Conservation (phyloP, 2,329 filamentous ascomycete genomes). For the Stenocarpella maydis region DNA sequence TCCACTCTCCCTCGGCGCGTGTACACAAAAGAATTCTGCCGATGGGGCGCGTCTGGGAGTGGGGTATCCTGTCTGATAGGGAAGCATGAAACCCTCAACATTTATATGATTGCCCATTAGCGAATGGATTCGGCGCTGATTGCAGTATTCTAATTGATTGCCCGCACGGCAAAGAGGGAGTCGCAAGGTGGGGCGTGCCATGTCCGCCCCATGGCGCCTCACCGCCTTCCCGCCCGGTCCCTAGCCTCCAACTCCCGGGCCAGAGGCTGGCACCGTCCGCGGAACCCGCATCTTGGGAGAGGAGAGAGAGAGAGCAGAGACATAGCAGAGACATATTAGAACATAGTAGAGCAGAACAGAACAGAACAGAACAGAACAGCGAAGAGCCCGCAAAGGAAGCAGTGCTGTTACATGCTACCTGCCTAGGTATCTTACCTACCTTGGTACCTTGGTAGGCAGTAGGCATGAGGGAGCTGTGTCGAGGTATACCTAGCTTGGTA, state of each 20-base stretch:
- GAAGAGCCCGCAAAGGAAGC: not conserved
- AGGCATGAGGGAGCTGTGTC: too few relatives aligned
- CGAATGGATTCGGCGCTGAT: slow-evolving; percentile 18
- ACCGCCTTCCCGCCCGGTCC: slow-evolving; percentile 22
- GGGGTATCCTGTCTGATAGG: slow-evolving; percentile 4
- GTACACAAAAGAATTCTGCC: slow-evolving; percentile 6
- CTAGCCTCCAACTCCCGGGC: slow-evolving; percentile 7
- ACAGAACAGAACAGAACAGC: not conserved
- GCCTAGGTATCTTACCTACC: too few relatives aligned
- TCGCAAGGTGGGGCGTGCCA: slow-evolving; percentile 9
- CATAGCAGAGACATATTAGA: too few relatives aligned
- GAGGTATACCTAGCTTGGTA: too few relatives aligned
- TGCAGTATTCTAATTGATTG: slow-evolving; percentile 1
- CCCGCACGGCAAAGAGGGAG: not conserved
- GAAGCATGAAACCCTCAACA: slow-evolving; percentile 25
- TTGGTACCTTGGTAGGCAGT: too few relatives aligned
- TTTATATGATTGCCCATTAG: slow-evolving; percentile 20
- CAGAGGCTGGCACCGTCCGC: slow-evolving; percentile 14
- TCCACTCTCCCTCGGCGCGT: slow-evolving; percentile 16
- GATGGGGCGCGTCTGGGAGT: slow-evolving; percentile 5
- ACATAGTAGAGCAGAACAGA: too few relatives aligned
- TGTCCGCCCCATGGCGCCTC: slow-evolving; percentile 1
- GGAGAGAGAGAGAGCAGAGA: too few relatives aligned
- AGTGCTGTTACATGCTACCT: too few relatives aligned
- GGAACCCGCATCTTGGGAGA: slow-evolving; percentile 20